Conservation (phyloP, 202 grass and related monocot genomes). For the Tripidium arundinaceum region DNA sequence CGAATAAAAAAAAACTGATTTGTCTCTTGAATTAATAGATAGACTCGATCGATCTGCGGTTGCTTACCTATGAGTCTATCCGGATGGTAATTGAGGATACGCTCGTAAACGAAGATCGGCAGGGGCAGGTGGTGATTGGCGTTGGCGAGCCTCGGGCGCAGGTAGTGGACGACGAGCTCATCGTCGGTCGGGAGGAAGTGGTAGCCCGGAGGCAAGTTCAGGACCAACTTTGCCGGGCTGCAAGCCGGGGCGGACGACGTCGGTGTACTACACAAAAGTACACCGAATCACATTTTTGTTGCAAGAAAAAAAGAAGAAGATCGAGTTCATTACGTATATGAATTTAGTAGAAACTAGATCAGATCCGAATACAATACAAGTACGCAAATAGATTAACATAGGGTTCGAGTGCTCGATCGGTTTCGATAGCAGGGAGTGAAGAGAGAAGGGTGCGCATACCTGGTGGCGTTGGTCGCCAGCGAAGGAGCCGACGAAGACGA, state of each 20-base stretch:
- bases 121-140: neutral
- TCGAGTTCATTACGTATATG: too few relatives aligned
- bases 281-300: too few relatives aligned
- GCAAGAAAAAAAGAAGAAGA: too few relatives aligned
- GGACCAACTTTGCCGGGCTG: neutral
- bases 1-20: too few relatives aligned
- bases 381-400: too few relatives aligned
- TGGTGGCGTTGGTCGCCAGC: too few relatives aligned
- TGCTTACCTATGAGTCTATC: neutral
- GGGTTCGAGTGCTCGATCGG: too few relatives aligned
- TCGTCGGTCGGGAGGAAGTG: constrained; percentile 25
- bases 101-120: constrained; percentile 4
- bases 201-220: neutral
- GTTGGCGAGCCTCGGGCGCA: constrained; percentile 4
- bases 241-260: too few relatives aligned
- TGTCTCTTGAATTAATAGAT: neutral
- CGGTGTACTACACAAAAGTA: too few relatives aligned
- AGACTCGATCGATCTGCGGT: neutral
- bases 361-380: neutral
- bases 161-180: constrained; percentile 25
- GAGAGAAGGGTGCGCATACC: too few relatives aligned
- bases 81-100: neutral
- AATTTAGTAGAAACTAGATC: neutral
- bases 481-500: too few relatives aligned
- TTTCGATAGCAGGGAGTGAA: too few relatives aligned